Evolutionary conservation across 495 filamentous ascomycete species (phyloP), one percentile per base, ranked within the genome.

Genomic region (Sphaerosporella brunnea): DNA sequence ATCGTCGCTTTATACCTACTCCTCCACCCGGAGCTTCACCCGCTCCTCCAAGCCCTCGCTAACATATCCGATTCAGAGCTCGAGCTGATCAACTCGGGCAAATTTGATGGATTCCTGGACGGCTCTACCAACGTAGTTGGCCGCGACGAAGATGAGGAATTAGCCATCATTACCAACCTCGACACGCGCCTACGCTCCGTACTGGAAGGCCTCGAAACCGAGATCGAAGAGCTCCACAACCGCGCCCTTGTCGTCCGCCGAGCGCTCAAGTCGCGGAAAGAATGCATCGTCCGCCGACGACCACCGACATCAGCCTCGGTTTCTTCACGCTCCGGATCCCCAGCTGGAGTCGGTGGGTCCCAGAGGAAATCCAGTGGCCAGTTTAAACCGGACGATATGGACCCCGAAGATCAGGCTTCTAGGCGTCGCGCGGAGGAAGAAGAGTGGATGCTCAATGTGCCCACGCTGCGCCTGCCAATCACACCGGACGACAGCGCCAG

Each of bases 141-240:
- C 3, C 64, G 92, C 37, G 90, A 97, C 61, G 90, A 97, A 64
- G 90, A 97, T 55, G 81, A 81, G 36, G 90, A 97, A 60, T 88
- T 96, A 47, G 78, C 81, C 0, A 75, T 81, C 9, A 67, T 96
- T 8, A 88, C 84, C 1, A 84, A 93, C 61, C 74, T 97, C 32
- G 90, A 97, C 59, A 77, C 84, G 3, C 86, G 94, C 53, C 93
- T 97, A 52, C 94, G 82, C 66, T 73, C 73, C 23, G 80, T 84
- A 36, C 94, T 97, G 81, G 90, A 96, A 63, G 76, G 79, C 11
- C 73, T 97, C 25, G 92, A 96, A 64, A 82, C 94, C 60, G 86
- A 90, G 2, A 93, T 97, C 52, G 92, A 96, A 65, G 80, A 76
- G 36, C 74, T 97, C 24, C 92, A 97, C 56, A 69, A 70, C 54